phyloP scores from a whole-genome alignment of 306 rosid species.

The Sphenostylis stenocarpa region DNA sequence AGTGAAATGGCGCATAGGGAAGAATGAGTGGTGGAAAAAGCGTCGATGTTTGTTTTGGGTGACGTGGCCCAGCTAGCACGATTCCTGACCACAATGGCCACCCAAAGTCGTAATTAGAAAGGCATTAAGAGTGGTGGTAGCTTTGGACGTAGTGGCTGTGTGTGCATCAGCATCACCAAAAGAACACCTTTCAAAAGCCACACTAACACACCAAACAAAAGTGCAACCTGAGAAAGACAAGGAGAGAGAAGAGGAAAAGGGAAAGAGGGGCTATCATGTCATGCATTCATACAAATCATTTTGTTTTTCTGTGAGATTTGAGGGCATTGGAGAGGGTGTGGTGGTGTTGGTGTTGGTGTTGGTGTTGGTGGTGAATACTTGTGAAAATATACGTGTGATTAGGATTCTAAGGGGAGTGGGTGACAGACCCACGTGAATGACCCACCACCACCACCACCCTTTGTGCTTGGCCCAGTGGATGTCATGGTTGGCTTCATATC shows the following conservation, averaged over 20 bases:
- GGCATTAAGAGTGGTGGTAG: neutral
- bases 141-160: slow-evolving; percentile 50
- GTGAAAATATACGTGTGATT: slow-evolving; percentile 19
- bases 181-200: slow-evolving; percentile 45
- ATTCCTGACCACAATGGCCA: neutral
- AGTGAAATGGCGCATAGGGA: slow-evolving; percentile 17
- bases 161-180: slow-evolving; percentile 60
- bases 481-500: slow-evolving; percentile 78
- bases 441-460: slow-evolving; percentile 55
- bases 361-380: slow-evolving; percentile 18
- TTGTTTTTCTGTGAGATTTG: no score
- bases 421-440: slow-evolving; percentile 77
- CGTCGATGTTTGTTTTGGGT: neutral
- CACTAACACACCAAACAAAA: slow-evolving; percentile 37
- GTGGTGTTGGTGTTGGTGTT: neutral
- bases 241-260: neutral
- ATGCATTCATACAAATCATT: no score
- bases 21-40: slow-evolving; percentile 23
- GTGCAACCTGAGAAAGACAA: slow-evolving; percentile 37
- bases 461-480: slow-evolving; percentile 46
- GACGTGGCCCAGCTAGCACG: slow-evolving; percentile 26
- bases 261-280: no score
- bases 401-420: slow-evolving; percentile 53
- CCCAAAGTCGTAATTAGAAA: neutral
- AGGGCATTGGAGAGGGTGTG: slow-evolving; percentile 17